Percentiles rank a stretch among this genome's conserved stretches.
Evolutionary conservation across 306 rosid species (phyloP).

Genomic region (Dryas drummondii): DNA sequence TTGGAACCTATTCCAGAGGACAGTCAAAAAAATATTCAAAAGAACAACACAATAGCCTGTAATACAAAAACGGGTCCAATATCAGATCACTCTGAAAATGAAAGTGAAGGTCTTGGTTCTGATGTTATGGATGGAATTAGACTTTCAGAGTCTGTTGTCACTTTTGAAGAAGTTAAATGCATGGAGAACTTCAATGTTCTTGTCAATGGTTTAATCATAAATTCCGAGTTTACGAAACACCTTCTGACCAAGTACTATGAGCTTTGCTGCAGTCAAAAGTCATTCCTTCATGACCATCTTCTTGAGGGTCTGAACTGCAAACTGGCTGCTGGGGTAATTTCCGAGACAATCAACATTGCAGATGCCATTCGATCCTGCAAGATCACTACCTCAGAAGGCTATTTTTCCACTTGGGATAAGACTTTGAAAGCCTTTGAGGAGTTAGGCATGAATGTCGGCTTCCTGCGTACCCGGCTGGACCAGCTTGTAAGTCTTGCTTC

Average conservation of each 20-base stretch:
- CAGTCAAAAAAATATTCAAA: too few species aligned
- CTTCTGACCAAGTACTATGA: constrained; percentile 44
- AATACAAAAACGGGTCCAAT: constrained; percentile 3
- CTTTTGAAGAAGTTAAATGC: constrained; percentile 44
- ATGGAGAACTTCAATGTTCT: constrained; percentile 39
- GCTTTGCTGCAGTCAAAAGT: constrained; percentile 52
- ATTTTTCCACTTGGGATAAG: constrained; percentile 42
- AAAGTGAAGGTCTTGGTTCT: constrained; percentile 21
- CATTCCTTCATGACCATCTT: constrained; percentile 55
- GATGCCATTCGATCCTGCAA: constrained; percentile 61
- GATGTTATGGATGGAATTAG: constrained; percentile 33
- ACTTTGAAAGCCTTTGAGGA: constrained; percentile 45
- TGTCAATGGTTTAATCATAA: constrained; percentile 43
- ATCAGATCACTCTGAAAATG: constrained; percentile 30
- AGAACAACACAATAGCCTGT: background rate
- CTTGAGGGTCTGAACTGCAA: constrained; percentile 49
- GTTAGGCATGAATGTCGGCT: constrained; percentile 54
- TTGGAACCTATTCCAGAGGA: constrained; percentile 15
- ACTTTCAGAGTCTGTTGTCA: constrained; percentile 28
- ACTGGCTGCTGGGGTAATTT: constrained; percentile 49
- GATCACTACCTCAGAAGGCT: constrained; percentile 29
- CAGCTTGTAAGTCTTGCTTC: constrained; percentile 32
- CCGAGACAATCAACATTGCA: constrained; percentile 50
- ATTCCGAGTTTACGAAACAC: constrained; percentile 42
- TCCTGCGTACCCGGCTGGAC: constrained; percentile 43